Conservation (phyloP, 169 alveolate species). For the Plasmodium gonderi region DNA sequence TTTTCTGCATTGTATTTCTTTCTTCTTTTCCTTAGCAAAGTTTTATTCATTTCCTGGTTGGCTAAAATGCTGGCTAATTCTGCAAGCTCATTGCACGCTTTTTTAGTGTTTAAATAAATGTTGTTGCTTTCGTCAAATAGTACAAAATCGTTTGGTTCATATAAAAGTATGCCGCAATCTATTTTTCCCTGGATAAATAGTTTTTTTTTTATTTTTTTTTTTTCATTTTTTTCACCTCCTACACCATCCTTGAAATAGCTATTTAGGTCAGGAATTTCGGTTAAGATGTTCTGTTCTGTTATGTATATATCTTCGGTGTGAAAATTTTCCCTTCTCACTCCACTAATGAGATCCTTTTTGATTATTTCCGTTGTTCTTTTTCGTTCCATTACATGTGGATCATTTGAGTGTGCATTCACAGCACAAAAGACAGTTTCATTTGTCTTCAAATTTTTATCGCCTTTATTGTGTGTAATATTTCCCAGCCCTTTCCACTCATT, state of each 20-base stretch:
- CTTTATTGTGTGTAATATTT: neutral
- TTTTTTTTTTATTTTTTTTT: constrained; percentile 15
- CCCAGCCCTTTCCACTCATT: neutral
- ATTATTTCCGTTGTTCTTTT: constrained; percentile 9
- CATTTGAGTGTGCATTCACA: neutral
- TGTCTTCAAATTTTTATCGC: neutral
- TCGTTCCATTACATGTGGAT: neutral
- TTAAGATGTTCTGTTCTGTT: neutral
- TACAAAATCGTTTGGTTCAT: constrained; percentile 51
- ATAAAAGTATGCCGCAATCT: neutral
- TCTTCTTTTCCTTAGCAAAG: constrained; percentile 47
- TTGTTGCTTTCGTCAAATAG: constrained; percentile 35
- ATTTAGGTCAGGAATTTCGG: neutral
- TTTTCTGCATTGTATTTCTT: constrained; percentile 9
- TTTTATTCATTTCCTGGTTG: constrained; percentile 26
- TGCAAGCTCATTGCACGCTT: constrained; percentile 63
- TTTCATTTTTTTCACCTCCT: neutral
- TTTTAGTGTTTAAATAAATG: constrained; percentile 50
- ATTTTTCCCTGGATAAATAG: constrained; percentile 38
- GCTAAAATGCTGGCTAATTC: constrained; percentile 52
- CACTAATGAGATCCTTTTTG: neutral
- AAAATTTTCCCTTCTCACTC: neutral
- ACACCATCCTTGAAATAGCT: neutral
- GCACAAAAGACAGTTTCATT: neutral
- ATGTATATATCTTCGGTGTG: neutral